phyloP scores from a whole-genome alignment of 352 stramenopile genomes.

The Globisporangium camurandrum region DNA sequence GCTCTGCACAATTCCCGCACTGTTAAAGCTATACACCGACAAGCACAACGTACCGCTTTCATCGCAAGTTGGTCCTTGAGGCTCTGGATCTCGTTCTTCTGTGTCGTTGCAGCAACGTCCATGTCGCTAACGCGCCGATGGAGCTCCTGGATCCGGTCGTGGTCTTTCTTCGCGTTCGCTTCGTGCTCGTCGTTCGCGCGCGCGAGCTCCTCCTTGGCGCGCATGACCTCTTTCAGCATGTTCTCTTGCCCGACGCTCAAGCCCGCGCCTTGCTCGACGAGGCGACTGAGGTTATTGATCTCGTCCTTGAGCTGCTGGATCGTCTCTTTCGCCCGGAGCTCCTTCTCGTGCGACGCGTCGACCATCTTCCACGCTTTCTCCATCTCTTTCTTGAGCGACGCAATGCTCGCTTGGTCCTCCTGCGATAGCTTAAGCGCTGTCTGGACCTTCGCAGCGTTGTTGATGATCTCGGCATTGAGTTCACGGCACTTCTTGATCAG shows the following conservation, averaged over 20 bases:
- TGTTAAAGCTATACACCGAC: too few relatives aligned
- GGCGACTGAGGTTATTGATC: constrained; percentile 91
- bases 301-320: constrained; percentile 95
- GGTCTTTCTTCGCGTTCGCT: constrained; percentile 70
- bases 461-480: constrained; percentile 94
- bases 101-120: constrained; percentile 35
- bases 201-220: constrained; percentile 85
- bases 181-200: constrained; percentile 83
- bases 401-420: constrained; percentile 91
- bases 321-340: constrained; percentile 90
- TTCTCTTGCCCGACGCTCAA: constrained; percentile 91
- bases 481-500: constrained; percentile 94
- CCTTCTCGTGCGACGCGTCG: constrained; percentile 92
- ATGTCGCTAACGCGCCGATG: constrained; percentile 63
- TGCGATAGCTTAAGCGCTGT: constrained; percentile 92
- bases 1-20: too few relatives aligned
- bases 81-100: constrained; percentile 74
- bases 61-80: constrained; percentile 84
- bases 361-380: constrained; percentile 94
- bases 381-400: constrained; percentile 94
- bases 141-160: constrained; percentile 74
- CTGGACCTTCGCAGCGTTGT: constrained; percentile 94
- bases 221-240: constrained; percentile 88
- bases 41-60: constrained; percentile 35
- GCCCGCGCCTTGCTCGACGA: constrained; percentile 92